A percentile compares a stretch with the other conserved stretches of the same genome.
Evolutionary conservation across 257 asterid genomes (phyloP).

Genomic region (Phtheirospermum japonicum): DNA sequence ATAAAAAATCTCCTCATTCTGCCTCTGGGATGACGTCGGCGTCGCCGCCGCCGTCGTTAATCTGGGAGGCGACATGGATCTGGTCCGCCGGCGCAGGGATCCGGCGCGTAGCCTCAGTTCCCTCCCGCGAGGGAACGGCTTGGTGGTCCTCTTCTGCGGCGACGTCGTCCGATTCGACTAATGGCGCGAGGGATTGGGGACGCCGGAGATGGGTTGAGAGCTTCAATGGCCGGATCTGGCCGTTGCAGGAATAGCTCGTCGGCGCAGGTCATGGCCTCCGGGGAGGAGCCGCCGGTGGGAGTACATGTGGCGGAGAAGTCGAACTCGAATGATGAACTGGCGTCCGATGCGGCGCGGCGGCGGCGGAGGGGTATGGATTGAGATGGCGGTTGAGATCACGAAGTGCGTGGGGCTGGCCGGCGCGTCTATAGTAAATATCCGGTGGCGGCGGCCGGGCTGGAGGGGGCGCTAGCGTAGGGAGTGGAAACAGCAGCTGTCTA

Average conservation of each 20-base stretch:
- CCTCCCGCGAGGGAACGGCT: slow-evolving; percentile 30
- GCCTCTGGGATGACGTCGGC: too few relatives aligned
- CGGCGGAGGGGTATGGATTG: too few relatives aligned
- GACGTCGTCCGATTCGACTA: slow-evolving; percentile 28
- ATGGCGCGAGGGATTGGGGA: slow-evolving; percentile 27
- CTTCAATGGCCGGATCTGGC: slow-evolving; percentile 62
- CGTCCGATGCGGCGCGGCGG: background rate
- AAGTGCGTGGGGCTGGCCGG: slow-evolving; percentile 62
- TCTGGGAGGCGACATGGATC: slow-evolving; percentile 59
- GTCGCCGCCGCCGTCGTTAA: too few relatives aligned
- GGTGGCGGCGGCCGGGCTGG: slow-evolving; percentile 46
- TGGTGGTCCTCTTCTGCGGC: slow-evolving; percentile 10
- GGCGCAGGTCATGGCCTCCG: slow-evolving; percentile 43
- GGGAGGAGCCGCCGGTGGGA: slow-evolving; percentile 36
- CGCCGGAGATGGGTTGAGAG: slow-evolving; percentile 41
- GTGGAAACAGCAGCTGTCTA: slow-evolving; percentile 55
- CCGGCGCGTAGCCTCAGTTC: slow-evolving; percentile 37
- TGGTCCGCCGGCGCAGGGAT: slow-evolving; percentile 46
- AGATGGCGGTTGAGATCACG: slow-evolving; percentile 22
- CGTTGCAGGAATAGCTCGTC: slow-evolving; percentile 57
- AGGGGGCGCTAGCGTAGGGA: slow-evolving; percentile 54
- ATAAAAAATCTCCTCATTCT: too few relatives aligned
- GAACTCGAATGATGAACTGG: slow-evolving; percentile 54
- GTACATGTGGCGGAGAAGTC: slow-evolving; percentile 50
- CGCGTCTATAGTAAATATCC: slow-evolving; percentile 59